A percentile compares a stretch with the other conserved stretches of the same genome.
Evolutionary conservation across 2,329 filamentous ascomycete genomes (phyloP).

Genomic region (Sporothrix dimorphospora): DNA sequence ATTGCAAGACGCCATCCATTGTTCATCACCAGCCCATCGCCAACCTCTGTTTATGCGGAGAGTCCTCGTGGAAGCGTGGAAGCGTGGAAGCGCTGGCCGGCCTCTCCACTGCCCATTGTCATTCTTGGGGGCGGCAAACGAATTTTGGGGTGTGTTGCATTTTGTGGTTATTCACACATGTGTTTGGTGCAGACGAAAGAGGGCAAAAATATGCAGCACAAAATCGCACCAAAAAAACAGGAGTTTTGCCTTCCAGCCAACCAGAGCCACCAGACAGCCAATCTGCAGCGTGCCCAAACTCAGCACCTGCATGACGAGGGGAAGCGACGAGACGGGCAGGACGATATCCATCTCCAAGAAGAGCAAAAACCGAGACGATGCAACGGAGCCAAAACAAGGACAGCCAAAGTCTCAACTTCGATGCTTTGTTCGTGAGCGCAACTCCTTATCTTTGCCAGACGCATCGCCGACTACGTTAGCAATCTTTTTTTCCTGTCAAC

Average conservation of each 20-base stretch:
- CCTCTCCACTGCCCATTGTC: neutral
- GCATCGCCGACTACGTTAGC: neutral
- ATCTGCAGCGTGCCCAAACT: slow-evolving; percentile 20
- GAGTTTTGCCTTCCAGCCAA: neutral
- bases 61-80: neutral
- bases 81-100: slow-evolving; percentile 16
- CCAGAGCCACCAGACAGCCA: neutral
- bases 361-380: no score
- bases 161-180: neutral
- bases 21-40: neutral
- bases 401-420: neutral
- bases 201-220: neutral
- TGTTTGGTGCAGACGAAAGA: slow-evolving; percentile 1
- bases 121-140: neutral
- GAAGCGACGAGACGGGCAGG: neutral
- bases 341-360: neutral
- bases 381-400: neutral
- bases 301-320: slow-evolving; percentile 18
- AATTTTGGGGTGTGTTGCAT: slow-evolving; percentile 5
- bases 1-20: slow-evolving; percentile 11
- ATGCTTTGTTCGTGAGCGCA: neutral
- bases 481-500: neutral
- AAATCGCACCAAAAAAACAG: neutral
- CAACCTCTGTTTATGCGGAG: neutral
- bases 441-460: neutral